phyloP scores from a whole-genome alignment of 495 filamentous ascomycete genomes.

The Collariella sp. region DNA sequence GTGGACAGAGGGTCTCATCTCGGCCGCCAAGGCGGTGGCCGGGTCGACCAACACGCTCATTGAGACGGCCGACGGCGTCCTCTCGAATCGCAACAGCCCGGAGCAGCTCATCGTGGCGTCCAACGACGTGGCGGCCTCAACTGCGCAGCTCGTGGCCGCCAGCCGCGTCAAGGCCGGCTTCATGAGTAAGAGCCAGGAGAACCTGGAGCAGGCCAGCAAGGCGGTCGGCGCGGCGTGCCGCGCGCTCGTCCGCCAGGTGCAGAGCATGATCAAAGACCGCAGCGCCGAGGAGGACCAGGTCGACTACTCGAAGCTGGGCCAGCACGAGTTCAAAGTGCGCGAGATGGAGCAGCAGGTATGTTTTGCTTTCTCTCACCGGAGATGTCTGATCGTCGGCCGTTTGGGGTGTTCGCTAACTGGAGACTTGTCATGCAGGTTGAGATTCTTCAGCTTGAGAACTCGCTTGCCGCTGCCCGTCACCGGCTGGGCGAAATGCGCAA shows the following conservation, averaged over 20 bases:
- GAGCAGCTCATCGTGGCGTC: conserved; percentile 97
- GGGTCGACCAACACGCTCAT: conserved; percentile 87
- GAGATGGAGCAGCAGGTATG: conserved; percentile 99
- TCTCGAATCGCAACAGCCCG: conserved; percentile 80
- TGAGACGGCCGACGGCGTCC: conserved; percentile 93
- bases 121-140: conserved; percentile 92
- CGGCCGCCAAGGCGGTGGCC: conserved; percentile 92
- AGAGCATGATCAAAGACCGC: conserved; percentile 81
- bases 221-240: conserved; percentile 85
- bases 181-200: conserved; percentile 93
- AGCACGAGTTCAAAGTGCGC: conserved; percentile 93
- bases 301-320: conserved; percentile 78
- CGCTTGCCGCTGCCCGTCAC: conserved; percentile 67
- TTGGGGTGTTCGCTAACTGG: background rate
- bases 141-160: conserved; percentile 92
- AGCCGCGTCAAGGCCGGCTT: conserved; percentile 94
- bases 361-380: conserved; percentile 12
- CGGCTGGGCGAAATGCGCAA: conserved; percentile 96
- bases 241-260: conserved; percentile 82
- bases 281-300: conserved; percentile 76
- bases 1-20: conserved; percentile 97
- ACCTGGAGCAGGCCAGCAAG: conserved; percentile 82
- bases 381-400: too few species aligned
- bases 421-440: conserved; percentile 58
- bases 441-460: conserved; percentile 91